Conservation (phyloP, 768 basidiomycete species). For the Phlegmacium glaucopus region DNA sequence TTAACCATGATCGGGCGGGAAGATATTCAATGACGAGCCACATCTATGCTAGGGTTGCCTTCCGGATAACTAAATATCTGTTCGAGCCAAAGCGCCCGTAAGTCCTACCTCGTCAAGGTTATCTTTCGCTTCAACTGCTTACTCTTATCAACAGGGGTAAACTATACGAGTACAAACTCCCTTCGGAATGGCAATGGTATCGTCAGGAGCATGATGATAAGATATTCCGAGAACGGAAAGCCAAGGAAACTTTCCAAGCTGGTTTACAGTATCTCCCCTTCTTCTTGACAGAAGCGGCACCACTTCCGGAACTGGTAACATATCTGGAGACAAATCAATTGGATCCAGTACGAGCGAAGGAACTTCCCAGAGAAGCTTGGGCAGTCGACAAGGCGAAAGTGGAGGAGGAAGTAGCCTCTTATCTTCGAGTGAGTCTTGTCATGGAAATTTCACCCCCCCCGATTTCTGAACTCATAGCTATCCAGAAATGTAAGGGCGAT, state of each 20-base stretch:
- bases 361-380: slow-evolving; percentile 21
- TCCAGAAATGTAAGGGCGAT: no score
- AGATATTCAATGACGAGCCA: slow-evolving; percentile 8
- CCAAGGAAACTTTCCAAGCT: slow-evolving; percentile 25
- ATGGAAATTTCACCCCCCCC: no score
- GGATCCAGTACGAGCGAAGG: slow-evolving; percentile 21
- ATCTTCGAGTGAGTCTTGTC: slow-evolving; percentile 2
- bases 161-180: slow-evolving; percentile 20
- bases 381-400: slow-evolving; percentile 22
- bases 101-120: neutral
- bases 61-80: slow-evolving; percentile 17
- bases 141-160: slow-evolving; percentile 14
- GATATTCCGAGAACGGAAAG: slow-evolving; percentile 21
- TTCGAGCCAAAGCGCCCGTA: slow-evolving; percentile 25
- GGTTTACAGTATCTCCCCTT: slow-evolving; percentile 22
- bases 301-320: slow-evolving; percentile 10
- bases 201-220: slow-evolving; percentile 23
- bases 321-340: slow-evolving; percentile 15
- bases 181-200: slow-evolving; percentile 25
- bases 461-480: no score
- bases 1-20: slow-evolving; percentile 13
- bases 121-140: neutral
- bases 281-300: slow-evolving; percentile 14
- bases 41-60: slow-evolving; percentile 18
- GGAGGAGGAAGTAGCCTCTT: slow-evolving; percentile 15